Evolutionary conservation across 2,329 filamentous ascomycete genomes (phyloP).

Genomic region (Alternaria alternata): DNA sequence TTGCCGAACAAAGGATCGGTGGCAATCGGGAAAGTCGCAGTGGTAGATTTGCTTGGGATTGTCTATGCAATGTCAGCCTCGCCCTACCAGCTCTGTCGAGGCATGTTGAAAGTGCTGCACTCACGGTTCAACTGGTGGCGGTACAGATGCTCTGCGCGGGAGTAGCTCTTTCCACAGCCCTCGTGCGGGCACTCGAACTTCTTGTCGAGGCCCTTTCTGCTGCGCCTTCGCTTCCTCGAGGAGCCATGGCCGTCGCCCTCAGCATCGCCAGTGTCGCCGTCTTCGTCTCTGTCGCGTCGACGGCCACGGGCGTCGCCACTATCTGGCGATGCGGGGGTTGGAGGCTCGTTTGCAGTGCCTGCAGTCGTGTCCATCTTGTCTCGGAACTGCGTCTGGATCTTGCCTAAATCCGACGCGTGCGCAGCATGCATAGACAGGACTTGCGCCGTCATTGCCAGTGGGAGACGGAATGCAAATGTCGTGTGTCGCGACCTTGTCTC

Average conservation of each 20-base stretch:
- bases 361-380: conserved; percentile 45
- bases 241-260: conserved; percentile 41
- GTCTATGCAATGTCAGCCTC: conserved; percentile 61
- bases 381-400: conserved; percentile 44
- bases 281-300: conserved; percentile 48
- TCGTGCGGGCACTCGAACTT: conserved; percentile 76
- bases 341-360: conserved; percentile 39
- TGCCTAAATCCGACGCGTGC: conserved; percentile 47
- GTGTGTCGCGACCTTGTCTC: conserved; percentile 17
- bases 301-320: conserved; percentile 48
- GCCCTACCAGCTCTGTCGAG: not conserved
- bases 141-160: conserved; percentile 94
- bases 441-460: conserved; percentile 49
- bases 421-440: conserved; percentile 50
- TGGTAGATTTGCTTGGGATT: conserved; percentile 93
- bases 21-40: conserved; percentile 91
- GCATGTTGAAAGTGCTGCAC: conserved; percentile 33
- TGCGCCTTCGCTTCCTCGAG: conserved; percentile 68
- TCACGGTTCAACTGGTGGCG: conserved; percentile 93
- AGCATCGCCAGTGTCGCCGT: conserved; percentile 38
- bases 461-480: conserved; percentile 10
- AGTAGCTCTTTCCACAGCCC: conserved; percentile 95
- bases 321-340: conserved; percentile 45
- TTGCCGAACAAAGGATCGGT: conserved; percentile 88
- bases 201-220: conserved; percentile 81